These are phyloP conservation scores for Beta lomatogona DNA, from an alignment of 179 eudicot species.

Conservation along the genomic window DNA sequence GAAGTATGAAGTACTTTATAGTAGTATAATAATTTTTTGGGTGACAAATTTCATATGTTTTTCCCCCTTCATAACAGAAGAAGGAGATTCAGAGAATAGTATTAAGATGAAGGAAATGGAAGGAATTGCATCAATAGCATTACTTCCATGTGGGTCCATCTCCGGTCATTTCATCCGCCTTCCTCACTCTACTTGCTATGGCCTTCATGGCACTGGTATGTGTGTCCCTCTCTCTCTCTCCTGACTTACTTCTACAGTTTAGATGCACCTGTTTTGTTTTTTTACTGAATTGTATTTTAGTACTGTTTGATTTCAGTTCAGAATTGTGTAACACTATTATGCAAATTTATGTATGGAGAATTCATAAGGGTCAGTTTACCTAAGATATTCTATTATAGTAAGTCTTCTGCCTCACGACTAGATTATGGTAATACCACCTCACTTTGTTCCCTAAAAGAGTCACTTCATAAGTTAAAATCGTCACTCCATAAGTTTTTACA, in stretches of 20 bases:
- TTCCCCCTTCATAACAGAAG: constrained; percentile 8
- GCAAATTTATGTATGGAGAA: too few relatives aligned
- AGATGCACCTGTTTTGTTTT: not conserved
- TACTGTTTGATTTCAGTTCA: too few relatives aligned
- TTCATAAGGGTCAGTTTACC: too few relatives aligned
- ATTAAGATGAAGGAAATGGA: constrained; percentile 45
- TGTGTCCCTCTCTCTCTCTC: constrained; percentile 4
- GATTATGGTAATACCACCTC: too few relatives aligned
- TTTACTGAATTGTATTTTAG: too few relatives aligned
- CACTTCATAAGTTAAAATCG: too few relatives aligned
- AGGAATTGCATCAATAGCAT: constrained; percentile 90
- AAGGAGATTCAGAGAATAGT: constrained; percentile 17
- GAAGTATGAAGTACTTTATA: not conserved
- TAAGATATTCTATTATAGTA: too few relatives aligned
- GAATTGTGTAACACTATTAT: too few relatives aligned
- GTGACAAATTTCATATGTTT: not conserved
- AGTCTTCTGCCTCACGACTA: too few relatives aligned
- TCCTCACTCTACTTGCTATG: constrained; percentile 81
- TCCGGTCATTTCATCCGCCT: constrained; percentile 95
- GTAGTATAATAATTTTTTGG: not conserved
- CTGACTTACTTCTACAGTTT: not conserved
- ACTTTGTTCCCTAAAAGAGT: too few relatives aligned
- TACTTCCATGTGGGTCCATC: constrained; percentile 76
- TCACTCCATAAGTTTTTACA: too few relatives aligned
- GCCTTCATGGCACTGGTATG: constrained; percentile 84